A percentile compares a stretch with the other conserved stretches of the same genome.
Conservation (phyloP, 768 basidiomycete genomes). For the Phanerochaete carnosa region DNA sequence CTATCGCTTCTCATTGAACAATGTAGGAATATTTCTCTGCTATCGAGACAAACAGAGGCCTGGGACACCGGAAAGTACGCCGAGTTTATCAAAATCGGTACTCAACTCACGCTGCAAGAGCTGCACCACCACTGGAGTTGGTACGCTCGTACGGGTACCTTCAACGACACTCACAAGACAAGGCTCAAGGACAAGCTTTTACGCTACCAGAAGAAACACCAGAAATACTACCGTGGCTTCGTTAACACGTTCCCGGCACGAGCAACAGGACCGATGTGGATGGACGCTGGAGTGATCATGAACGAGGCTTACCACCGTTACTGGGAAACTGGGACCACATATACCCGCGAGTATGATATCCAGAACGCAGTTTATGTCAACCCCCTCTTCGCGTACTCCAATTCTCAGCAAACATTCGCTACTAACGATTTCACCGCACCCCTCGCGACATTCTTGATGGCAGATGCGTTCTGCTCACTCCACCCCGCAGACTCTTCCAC, state of each 20-base stretch:
- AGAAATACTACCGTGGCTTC: background rate
- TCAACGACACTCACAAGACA: background rate
- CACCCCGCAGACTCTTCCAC: background rate
- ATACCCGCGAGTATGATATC: constrained; percentile 13
- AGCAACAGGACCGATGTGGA: background rate
- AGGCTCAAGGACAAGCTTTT: background rate
- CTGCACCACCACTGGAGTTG: constrained; percentile 38
- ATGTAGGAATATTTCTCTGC: constrained; percentile 34
- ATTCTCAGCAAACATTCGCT: background rate
- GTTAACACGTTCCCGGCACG: background rate
- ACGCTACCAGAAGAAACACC: background rate
- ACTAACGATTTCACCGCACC: background rate
- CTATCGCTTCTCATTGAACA: constrained; percentile 34
- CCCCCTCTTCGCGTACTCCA: constrained; percentile 36
- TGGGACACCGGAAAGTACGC: constrained; percentile 42
- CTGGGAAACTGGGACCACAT: constrained; percentile 24
- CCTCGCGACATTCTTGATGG: background rate
- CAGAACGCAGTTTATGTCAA: constrained; percentile 32
- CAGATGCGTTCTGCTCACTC: background rate
- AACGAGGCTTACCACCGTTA: constrained; percentile 2
- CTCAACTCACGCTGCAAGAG: constrained; percentile 33
- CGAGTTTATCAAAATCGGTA: constrained; percentile 34
- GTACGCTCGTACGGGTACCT: constrained; percentile 8
- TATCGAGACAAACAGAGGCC: constrained; percentile 28
- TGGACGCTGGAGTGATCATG: background rate